phyloP scores from a whole-genome alignment of 1,284 basidiomycete genomes.

The Clitocybe nebularis region DNA sequence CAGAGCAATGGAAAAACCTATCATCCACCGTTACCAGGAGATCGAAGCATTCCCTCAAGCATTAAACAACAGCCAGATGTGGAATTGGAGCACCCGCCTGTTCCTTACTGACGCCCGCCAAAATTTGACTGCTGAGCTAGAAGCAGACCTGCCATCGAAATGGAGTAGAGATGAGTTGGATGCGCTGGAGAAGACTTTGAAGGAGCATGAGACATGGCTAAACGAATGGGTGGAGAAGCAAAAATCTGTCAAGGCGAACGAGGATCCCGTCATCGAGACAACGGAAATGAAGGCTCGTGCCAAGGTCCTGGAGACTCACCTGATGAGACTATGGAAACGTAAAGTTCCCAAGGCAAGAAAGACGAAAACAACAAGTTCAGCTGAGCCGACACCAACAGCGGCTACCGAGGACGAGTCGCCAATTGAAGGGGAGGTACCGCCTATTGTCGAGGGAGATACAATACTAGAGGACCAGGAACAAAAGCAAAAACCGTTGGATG shows the following conservation, averaged over 20 bases:
- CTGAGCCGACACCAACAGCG: constrained; percentile 18
- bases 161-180: constrained; percentile 84
- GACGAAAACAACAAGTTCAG: constrained; percentile 32
- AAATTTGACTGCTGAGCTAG: constrained; percentile 63
- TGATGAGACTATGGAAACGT: constrained; percentile 65
- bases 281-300: constrained; percentile 80
- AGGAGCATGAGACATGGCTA: constrained; percentile 80
- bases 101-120: constrained; percentile 79
- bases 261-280: constrained; percentile 80
- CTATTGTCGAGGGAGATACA: constrained; percentile 2
- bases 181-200: constrained; percentile 66
- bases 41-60: constrained; percentile 71
- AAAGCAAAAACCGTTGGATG: constrained; percentile 13
- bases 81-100: constrained; percentile 74
- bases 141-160: constrained; percentile 59
- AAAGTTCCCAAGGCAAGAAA: constrained; percentile 57
- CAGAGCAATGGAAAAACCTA: constrained; percentile 78
- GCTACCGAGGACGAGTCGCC: constrained; percentile 2
- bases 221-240: constrained; percentile 78
- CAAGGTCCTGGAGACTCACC: constrained; percentile 71
- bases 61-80: constrained; percentile 76
- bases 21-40: constrained; percentile 85
- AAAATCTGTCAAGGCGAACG: constrained; percentile 63
- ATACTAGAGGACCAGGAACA: constrained; percentile 10
- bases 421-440: neutral